Evolutionary conservation across 225 moss, liverwort and hornwort genomes (phyloP), one percentile per base, ranked within the genome.

Genomic region (Sphagnum tenellum): DNA sequence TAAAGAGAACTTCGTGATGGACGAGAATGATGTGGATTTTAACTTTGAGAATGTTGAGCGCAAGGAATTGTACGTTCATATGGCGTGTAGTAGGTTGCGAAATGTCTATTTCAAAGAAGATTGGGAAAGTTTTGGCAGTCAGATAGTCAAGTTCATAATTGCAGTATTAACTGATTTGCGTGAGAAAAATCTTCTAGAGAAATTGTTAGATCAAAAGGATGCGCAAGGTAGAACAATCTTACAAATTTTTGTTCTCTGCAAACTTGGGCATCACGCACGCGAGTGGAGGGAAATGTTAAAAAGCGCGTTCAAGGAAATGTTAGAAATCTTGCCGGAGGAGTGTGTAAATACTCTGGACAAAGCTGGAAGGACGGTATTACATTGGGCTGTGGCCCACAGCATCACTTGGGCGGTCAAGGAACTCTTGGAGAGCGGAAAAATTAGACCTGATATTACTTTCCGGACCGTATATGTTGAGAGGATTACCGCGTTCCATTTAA

Each of bases 311-410:
- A 1, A 10, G 3, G 12, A 6, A n/a, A 4, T 52, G 4, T 60
- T 66, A 6, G 48, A 11, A 6, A 13, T 48, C 3, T 56, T 67
- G 0, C 54, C 55, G 60, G 52, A 9, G 5, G 46, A 44, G 3
- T 52, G 68, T 10, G 51, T 81, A 56, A 59, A 71, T 8, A 12
- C 73, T 29, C 13, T 60, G 4, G 85, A 85, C 29, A 67, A 53
- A 8, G 70, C 64, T 2, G 81, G 79, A 48, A 73, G 78, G 60
- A 85, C 85, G 8, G 45, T 60, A 5, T 8, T 75, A 65, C 79
- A 72, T 60, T 70, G 67, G 47, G 78, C 73, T 61, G 53, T 9
- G 45, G 63, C 71, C 0, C 60, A 68, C 62, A 14, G 52, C 3
- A 81, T 67, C 67, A 2, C 11, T 7, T 7, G 14, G 58, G 7